These are phyloP conservation scores for Trametes villosa DNA, from an alignment of 768 basidiomycete species.

Conservation along the genomic window DNA sequence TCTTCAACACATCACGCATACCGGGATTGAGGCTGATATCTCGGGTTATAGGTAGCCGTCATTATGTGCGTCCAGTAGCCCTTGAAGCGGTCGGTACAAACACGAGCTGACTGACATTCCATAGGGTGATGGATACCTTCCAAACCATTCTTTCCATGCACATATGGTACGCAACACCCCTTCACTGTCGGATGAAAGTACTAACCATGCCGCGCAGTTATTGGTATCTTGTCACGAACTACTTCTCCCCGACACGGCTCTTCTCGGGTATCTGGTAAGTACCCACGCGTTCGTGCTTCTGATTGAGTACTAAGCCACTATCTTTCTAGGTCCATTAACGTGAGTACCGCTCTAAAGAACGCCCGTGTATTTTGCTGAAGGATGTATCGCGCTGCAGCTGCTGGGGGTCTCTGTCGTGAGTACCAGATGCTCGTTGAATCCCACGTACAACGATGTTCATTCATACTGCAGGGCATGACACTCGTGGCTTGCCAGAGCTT, in stretches of 20 bases:
- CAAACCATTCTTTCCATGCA: neutral
- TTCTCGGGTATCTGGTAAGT: neutral
- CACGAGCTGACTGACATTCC: neutral
- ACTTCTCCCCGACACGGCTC: neutral
- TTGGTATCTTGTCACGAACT: neutral
- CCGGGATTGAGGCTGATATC: neutral
- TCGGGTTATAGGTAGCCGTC: neutral
- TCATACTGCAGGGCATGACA: neutral
- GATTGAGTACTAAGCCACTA: neutral
- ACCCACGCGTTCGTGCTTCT: neutral
- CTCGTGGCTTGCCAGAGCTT: neutral
- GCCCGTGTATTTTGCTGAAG: neutral
- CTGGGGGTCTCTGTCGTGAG: neutral
- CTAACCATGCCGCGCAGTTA: neutral
- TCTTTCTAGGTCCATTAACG: neutral
- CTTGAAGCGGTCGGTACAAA: no score
- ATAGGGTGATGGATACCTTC: neutral
- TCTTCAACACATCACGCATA: neutral
- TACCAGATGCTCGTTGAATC: neutral
- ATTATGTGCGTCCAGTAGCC: neutral
- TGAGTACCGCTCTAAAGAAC: neutral
- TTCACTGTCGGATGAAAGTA: neutral
- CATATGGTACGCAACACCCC: neutral
- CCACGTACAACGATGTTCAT: neutral
- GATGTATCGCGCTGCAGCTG: neutral